A percentile compares a stretch with the other conserved stretches of the same genome.
Evolutionary conservation across 352 stramenopile genomes (phyloP).

Genomic region (Achlya hypogyna): DNA sequence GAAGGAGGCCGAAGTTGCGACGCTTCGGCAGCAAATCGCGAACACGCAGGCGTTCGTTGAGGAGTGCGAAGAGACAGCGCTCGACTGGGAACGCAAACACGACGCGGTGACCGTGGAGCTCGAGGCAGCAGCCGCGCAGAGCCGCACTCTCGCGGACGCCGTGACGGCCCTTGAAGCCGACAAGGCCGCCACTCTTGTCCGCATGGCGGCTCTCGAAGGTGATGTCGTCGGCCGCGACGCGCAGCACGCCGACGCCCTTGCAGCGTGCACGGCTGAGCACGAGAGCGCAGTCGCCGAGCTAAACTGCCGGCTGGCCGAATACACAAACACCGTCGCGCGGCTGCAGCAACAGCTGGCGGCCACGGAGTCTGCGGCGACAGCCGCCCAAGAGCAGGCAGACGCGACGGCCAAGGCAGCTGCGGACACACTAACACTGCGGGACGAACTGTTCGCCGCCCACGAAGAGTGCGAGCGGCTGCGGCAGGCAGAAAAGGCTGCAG

Average conservation of each 20-base stretch:
- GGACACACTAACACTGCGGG: background rate
- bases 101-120: background rate
- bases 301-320: no score
- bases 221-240: background rate
- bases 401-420: background rate
- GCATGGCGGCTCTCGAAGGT: background rate
- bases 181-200: background rate
- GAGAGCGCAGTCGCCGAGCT: no score
- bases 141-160: background rate
- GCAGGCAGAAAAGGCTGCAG: background rate
- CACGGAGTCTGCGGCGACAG: background rate
- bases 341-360: background rate
- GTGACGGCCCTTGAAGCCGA: background rate
- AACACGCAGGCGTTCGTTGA: slow-evolving; percentile 6
- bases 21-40: background rate
- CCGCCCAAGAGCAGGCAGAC: background rate
- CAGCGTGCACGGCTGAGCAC: no score
- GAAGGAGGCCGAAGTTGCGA: background rate
- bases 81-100: slow-evolving; percentile 8
- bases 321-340: no score
- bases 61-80: slow-evolving; percentile 6
- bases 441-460: background rate
- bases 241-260: background rate
- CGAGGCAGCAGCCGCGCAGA: background rate
- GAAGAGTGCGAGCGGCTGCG: background rate